Evolutionary conservation across 306 rosid species (phyloP), one percentile per base, ranked within the genome.

Genomic region (Hippophae rhamnoides): DNA sequence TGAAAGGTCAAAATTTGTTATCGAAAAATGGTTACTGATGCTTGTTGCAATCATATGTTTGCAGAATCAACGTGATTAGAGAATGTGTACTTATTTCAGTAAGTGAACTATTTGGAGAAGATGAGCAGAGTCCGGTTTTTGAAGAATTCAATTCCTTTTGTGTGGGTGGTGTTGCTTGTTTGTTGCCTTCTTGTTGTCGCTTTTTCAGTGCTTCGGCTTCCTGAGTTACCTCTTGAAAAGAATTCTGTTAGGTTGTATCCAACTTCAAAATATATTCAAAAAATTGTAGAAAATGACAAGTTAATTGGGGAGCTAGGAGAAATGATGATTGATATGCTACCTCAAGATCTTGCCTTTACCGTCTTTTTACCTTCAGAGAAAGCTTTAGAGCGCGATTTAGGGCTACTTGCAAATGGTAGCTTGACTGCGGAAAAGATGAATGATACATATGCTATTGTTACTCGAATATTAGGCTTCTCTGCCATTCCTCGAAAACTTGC

Each of bases 271-370:
- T 66, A 62, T 58, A 75, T 74, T 27, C 76, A 67, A 68, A 13
- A 63, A 38, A 8, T 67, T 46, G 47, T 77, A 2, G 53, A 73
- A 43, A 59, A 72, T 62, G 58, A 40, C 3, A 60, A 43, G 5
- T 63, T 72, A 9, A 45, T 75, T 27, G 77, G 89, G 0, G 76
- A 66, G 62, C 78, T 87, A 23, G 95, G 89, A 10, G 78, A 74
- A 72, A 87, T 87, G 86, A 92, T 87, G 96, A 9, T 87, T 43
- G 79, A 81, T 43, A 85, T 87, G 95, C 67, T 92, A 74, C 95
- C 96, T 13, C 79, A 74, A 41, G 96, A 83, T 80, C 95, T 92
- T 52, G 74, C 85, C 41, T 92, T 92, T 41, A 92, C 96, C 0
- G 64, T 87, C n/a, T 92, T 87, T 54, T 64, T 85, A 43, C 98